A percentile compares a stretch with the other conserved stretches of the same genome.
Conservation (phyloP, 257 asterid species). For the Fraxinus cuspidata region DNA sequence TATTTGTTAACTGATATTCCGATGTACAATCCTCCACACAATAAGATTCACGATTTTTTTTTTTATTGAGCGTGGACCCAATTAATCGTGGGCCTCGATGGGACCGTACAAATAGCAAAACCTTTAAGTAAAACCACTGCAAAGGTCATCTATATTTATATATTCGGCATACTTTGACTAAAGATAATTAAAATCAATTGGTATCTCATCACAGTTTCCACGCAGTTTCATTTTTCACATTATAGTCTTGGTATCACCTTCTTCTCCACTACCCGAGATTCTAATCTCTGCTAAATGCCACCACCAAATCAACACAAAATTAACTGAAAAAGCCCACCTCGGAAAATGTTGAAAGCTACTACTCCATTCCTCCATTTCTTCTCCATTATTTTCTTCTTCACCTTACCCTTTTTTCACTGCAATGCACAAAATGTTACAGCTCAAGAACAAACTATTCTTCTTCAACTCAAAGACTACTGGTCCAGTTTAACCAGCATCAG, state of each 20-base stretch:
- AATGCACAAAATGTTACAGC: slow-evolving; percentile 39
- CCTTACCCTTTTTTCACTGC: slow-evolving; percentile 42
- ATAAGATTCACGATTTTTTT: no score
- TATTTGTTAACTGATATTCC: no score
- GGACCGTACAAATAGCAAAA: no score
- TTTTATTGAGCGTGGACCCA: no score
- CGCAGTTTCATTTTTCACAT: slow-evolving; percentile 31
- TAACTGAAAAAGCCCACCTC: neutral
- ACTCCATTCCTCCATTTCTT: slow-evolving; percentile 24
- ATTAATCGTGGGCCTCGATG: no score
- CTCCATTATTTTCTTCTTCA: slow-evolving; percentile 35
- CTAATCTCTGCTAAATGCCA: neutral
- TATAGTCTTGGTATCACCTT: neutral
- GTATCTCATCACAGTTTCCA: slow-evolving; percentile 19
- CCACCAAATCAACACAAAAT: neutral
- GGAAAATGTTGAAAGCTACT: slow-evolving; percentile 39
- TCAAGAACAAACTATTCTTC: slow-evolving; percentile 56
- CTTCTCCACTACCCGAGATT: slow-evolving; percentile 7
- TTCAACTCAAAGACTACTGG: slow-evolving; percentile 60
- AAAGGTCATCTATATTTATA: no score
- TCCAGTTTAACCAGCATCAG: slow-evolving; percentile 47
- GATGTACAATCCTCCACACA: no score
- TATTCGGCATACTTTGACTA: neutral
- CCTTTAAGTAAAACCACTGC: no score
- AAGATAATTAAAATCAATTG: neutral